A percentile compares a stretch with the other conserved stretches of the same genome.
phyloP scores from a whole-genome alignment of 345 rosid species.

The Euphorbia lathyris region DNA sequence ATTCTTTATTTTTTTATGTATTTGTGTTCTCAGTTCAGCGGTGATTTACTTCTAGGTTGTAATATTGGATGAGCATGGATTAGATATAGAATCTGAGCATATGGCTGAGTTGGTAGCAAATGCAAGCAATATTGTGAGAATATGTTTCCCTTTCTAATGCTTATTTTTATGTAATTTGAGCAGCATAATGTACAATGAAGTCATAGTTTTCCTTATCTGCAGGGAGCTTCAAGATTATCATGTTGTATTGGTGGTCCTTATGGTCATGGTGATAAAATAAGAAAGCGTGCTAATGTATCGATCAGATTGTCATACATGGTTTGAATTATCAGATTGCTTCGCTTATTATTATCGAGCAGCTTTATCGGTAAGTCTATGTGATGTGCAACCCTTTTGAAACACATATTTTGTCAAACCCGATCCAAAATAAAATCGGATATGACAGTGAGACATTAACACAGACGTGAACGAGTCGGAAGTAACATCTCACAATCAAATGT shows the following conservation, averaged over 20 bases:
- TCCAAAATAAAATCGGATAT: no score
- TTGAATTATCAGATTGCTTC: conserved; percentile 87
- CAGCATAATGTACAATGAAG: background rate
- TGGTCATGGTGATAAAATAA: conserved; percentile 70
- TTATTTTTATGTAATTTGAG: background rate
- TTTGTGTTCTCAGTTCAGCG: background rate
- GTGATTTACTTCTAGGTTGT: conserved; percentile 51
- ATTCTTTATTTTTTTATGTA: background rate
- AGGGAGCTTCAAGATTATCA: conserved; percentile 81
- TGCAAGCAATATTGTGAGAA: conserved; percentile 59
- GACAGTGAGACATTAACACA: no score
- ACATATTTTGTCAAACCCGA: background rate
- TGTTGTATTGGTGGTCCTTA: conserved; percentile 90
- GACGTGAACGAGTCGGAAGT: no score
- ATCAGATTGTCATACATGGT: conserved; percentile 82
- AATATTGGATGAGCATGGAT: conserved; percentile 82
- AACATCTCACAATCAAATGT: no score
- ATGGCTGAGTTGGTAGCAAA: conserved; percentile 77
- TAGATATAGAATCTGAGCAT: conserved; percentile 59
- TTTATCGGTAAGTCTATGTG: conserved; percentile 53
- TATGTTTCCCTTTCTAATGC: background rate
- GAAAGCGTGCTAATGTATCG: conserved; percentile 57
- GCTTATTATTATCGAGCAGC: conserved; percentile 77
- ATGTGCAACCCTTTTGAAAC: conserved; percentile 1
- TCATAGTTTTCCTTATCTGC: background rate